Evolutionary conservation across 179 eudicot species (phyloP).

Genomic region (Drosera spatulata): DNA sequence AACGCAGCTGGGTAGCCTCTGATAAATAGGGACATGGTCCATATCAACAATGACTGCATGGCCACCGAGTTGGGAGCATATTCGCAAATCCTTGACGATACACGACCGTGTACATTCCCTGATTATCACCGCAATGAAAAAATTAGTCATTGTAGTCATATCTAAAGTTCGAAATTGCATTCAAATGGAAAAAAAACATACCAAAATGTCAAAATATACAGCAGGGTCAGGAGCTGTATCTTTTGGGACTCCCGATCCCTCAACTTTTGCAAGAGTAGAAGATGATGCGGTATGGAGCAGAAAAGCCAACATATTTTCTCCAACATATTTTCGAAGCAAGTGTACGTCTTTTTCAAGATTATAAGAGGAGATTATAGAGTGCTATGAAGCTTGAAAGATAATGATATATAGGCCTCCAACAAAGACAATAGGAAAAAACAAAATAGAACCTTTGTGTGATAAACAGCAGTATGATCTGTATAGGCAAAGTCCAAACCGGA

Average conservation of each 20-base stretch:
- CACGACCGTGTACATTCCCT: conserved; percentile 85
- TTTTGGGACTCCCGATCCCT: conserved; percentile 22
- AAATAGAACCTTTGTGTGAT: conserved; percentile 79
- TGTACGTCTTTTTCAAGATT: too few relatives aligned
- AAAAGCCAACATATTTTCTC: conserved; percentile 95
- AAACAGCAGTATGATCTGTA: conserved; percentile 76
- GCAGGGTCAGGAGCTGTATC: conserved; percentile 35
- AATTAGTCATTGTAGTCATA: not conserved
- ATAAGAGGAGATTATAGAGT: too few relatives aligned
- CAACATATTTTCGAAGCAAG: conserved; percentile 41
- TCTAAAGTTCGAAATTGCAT: not conserved
- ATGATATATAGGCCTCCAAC: too few relatives aligned
- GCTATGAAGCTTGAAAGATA: too few relatives aligned
- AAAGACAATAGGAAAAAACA: too few relatives aligned
- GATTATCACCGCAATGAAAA: conserved; percentile 12
- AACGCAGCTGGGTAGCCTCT: conserved; percentile 65
- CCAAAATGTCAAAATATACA: conserved; percentile 90
- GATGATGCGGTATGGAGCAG: conserved; percentile 64
- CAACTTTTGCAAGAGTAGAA: conserved; percentile 37
- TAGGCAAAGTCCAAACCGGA: conserved; percentile 98
- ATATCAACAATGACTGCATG: conserved; percentile 73
- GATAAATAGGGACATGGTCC: conserved; percentile 65
- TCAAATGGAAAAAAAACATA: conserved; percentile 11
- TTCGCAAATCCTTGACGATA: conserved; percentile 60
- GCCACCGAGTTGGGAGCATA: conserved; percentile 76